Evolutionary conservation across 73 alveolate genomes (phyloP), one percentile per base, ranked within the genome.

Genomic region (Uronychia setigera): DNA sequence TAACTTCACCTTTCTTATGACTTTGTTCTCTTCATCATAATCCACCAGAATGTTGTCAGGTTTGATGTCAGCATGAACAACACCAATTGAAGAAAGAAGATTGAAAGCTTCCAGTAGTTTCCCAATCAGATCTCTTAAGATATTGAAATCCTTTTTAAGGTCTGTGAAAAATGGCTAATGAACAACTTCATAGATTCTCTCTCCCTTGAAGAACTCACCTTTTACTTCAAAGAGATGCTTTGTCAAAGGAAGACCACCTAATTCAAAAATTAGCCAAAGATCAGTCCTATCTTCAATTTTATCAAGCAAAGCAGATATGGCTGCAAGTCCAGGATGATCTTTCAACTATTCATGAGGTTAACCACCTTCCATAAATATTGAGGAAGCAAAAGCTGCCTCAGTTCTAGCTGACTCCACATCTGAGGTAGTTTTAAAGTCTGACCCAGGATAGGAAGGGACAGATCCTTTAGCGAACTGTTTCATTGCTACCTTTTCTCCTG

Each of bases 21-120:
- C 78, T 31, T 81, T n/a, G 33, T 14, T 74, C 58, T 27, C 19
- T 0, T 76, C 86, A 46, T 85, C 86, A 85, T 67, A 85, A 34
- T 88, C 82, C 26, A 91, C 90, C 60, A 91, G 83, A 9, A 91
- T 88, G 59, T 91, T 91, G 74, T 91, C 96, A n/a, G 96, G 96
- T 77, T 91, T 91, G 67, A 91, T 77, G 85, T 91, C 96, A 33
- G 92, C 89, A 83, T 91, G 96, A 14, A 91, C 90, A 26, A 91
- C 60, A n/a, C 79, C 82, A 31, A 59, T 31, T n/a, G 31, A 58
- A 25, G 85, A 35, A 5, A 91, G 86, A 26, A 87, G 89, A 27
- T 59, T 81, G 31, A 91, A 81, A 0, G 89, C 87, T 58, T 87
- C 84, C 0, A 77, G 78, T 14, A 90, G 35, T 35, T 76, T 84